phyloP scores from a whole-genome alignment of 2,329 filamentous ascomycete genomes.

The Alternaria ethzedia region DNA sequence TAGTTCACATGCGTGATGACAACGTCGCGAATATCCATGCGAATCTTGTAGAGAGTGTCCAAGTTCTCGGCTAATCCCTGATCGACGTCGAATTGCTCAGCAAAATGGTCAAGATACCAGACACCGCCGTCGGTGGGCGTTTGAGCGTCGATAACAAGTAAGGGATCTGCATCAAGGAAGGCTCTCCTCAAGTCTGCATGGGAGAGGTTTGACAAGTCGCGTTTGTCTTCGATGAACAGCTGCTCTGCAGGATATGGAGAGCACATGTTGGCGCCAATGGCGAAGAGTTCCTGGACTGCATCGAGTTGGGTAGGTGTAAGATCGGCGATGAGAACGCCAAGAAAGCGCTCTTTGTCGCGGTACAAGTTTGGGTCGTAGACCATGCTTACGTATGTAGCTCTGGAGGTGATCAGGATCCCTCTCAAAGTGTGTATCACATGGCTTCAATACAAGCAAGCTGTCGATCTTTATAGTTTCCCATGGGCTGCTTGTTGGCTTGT shows the following conservation, averaged over 20 bases:
- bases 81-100: constrained; percentile 4
- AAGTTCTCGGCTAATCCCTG: constrained; percentile 10
- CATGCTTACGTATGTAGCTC: not conserved
- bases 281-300: constrained; percentile 11
- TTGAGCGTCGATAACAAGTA: not conserved
- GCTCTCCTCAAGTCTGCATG: not conserved
- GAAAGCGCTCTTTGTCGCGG: constrained; percentile 1
- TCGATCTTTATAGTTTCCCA: too few relatives aligned
- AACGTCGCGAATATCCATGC: constrained; percentile 7
- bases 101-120: not conserved
- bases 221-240: not conserved
- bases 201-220: not conserved
- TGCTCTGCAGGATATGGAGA: not conserved
- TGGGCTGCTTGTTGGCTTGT: too few relatives aligned
- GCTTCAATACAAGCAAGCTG: too few relatives aligned
- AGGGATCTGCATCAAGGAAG: constrained; percentile 2
- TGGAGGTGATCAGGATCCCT: too few relatives aligned
- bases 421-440: too few relatives aligned
- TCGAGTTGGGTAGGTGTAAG: constrained; percentile 12
- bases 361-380: constrained; percentile 1
- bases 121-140: not conserved
- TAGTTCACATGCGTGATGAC: not conserved
- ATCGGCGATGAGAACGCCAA: constrained; percentile 3
- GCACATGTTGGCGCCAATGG: not conserved
- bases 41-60: constrained; percentile 14